Base-by-base conservation (phyloP, 129 eudicot species). In the Pseudognaphalium luteoalbum region DNA sequence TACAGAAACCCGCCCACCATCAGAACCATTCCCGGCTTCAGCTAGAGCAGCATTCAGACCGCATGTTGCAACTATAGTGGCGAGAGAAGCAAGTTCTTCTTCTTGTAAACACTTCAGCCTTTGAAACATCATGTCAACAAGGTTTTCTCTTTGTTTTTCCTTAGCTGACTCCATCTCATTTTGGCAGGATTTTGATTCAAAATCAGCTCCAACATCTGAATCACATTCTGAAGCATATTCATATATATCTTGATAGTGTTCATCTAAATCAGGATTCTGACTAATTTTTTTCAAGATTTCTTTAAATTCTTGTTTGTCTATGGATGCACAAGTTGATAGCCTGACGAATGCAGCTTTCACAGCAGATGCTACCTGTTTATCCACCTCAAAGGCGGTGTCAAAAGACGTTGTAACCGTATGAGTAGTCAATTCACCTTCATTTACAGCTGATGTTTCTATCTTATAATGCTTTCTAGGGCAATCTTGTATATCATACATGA, bases 331-430 rank as follows among this genome's bases (percentile, higher is more conserved):
- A 78, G 74, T 83, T 51, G 91, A 96, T n/a, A 94, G 96, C 83
- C 66, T 91, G 21, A 85, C 56, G 37, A 94, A 94, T 70, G 97
- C 97, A 63, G 96, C 79, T 84, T 94, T 94, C 22, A 94, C 91
- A 20, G 96, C 98, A 62, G 85, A 82, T 65, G 98, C 98, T 21
- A 94, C 98, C 85, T 94, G 98, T 81, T 87, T 94, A 80, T 94
- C 97, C 64, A 94, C 97, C 64, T 91, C 97, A 72, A 94, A 94
- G 39, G 98, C 92, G 50, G 96, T 88, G 76, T 89, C 97, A 58
- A 94, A 91, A 25, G 97, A 84, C 6, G 97, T 91, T 66, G 80
- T 83, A 30, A 93, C 88, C 60, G 85, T 77, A 77, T 87, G 96
- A 21, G 77, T 78, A 61, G 41, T 76, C 16, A 90, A 74, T 70